Conservation (phyloP, 75 land plant species). For the Sequoia sempervirens region DNA sequence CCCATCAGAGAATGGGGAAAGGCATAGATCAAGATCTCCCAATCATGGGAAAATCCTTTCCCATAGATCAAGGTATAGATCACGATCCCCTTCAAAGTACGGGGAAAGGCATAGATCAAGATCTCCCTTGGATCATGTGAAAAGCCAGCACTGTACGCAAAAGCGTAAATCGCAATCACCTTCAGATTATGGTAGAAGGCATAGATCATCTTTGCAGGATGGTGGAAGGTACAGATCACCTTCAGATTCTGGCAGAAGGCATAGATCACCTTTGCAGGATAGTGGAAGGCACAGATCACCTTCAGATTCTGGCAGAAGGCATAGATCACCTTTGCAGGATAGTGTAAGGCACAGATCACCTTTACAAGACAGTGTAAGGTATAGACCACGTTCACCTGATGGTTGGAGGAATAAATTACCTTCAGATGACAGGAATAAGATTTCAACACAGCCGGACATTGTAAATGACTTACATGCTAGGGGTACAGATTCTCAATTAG, state of each 20-base stretch:
- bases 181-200: conserved; percentile 8
- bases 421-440: not conserved
- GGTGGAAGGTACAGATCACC: not conserved
- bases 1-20: not conserved
- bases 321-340: not conserved
- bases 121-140: not conserved
- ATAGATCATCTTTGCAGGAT: not conserved
- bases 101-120: not conserved
- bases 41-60: not conserved
- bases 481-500: not conserved
- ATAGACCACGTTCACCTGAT: not conserved
- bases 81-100: conserved; percentile 6
- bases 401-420: not conserved
- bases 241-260: no score
- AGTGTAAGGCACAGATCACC: not conserved
- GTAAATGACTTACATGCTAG: not conserved
- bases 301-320: no score
- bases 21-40: not conserved
- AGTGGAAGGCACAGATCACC: not conserved
- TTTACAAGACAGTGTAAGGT: not conserved
- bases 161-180: not conserved
- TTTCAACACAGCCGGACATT: not conserved
- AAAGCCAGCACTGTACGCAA: not conserved
- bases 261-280: not conserved
- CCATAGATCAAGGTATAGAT: not conserved